Conservation (phyloP, 345 rosid genomes). For the Gossypium turneri region DNA sequence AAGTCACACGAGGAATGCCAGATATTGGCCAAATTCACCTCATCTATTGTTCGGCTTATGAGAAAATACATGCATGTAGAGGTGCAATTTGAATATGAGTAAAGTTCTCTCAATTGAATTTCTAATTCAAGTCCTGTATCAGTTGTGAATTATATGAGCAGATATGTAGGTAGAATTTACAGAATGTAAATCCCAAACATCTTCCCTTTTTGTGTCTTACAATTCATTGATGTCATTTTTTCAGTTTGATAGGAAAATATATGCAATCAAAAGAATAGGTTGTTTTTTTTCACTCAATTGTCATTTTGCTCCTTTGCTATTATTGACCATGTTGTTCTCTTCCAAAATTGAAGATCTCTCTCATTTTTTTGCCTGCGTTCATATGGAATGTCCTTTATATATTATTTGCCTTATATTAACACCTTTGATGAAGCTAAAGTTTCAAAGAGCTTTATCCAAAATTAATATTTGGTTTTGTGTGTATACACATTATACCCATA, state of each 20-base stretch:
- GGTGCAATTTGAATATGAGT: slow-evolving; percentile 65
- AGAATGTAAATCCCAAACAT: slow-evolving; percentile 4
- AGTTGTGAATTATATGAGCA: slow-evolving; percentile 15
- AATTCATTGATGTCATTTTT: slow-evolving; percentile 21
- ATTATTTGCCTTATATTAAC: neutral
- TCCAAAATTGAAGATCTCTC: neutral
- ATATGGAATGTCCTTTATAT: neutral
- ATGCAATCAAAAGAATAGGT: neutral
- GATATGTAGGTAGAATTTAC: slow-evolving; percentile 14
- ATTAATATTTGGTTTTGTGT: neutral
- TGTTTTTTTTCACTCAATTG: slow-evolving; percentile 10
- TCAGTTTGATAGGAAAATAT: slow-evolving; percentile 8
- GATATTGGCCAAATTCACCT: slow-evolving; percentile 60
- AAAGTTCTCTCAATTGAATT: slow-evolving; percentile 22
- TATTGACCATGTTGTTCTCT: neutral
- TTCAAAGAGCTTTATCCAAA: neutral
- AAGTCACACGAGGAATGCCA: slow-evolving; percentile 63
- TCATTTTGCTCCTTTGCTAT: slow-evolving; percentile 7
- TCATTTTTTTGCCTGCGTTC: neutral
- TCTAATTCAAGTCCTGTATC: slow-evolving; percentile 19
- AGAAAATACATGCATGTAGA: slow-evolving; percentile 67
- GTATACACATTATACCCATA: neutral
- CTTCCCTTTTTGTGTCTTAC: slow-evolving; percentile 6
- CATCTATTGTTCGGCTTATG: slow-evolving; percentile 69
- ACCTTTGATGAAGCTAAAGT: neutral